Percentiles rank a stretch among this genome's conserved stretches.
Conservation (phyloP, 2,329 filamentous ascomycete genomes). For the Fusarium tupiense region DNA sequence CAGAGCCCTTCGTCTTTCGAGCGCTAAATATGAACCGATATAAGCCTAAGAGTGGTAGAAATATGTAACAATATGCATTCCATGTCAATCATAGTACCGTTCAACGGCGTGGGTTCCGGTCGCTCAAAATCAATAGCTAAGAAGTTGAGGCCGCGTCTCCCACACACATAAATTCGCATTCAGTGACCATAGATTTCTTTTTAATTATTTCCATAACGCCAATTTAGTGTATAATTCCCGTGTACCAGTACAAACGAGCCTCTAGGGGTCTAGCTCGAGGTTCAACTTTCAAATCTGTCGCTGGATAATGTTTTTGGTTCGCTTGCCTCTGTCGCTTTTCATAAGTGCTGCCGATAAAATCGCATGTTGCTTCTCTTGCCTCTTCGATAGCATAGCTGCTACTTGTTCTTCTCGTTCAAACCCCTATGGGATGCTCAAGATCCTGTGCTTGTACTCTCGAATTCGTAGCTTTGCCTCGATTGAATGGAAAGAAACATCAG, state of each 20-base stretch:
- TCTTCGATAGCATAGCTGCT: background rate
- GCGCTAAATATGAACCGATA: background rate
- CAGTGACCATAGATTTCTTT: background rate
- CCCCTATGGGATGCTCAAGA: background rate
- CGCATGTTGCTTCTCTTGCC: background rate
- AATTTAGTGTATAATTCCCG: background rate
- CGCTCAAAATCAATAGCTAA: background rate
- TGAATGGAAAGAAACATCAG: background rate
- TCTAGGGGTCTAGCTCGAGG: background rate
- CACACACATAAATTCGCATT: background rate
- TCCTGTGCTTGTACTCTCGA: background rate
- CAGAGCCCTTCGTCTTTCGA: background rate
- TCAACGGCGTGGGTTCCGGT: background rate
- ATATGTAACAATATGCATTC: background rate
- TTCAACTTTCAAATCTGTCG: constrained; percentile 19
- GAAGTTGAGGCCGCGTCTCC: background rate
- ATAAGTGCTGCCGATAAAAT: background rate
- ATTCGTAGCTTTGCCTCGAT: background rate
- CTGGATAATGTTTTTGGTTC: background rate
- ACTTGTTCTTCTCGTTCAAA: background rate
- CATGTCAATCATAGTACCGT: constrained; percentile 4
- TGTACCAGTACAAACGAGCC: background rate
- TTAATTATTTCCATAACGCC: background rate
- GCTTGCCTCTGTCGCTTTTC: background rate
- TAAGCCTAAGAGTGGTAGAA: background rate